phyloP scores from a whole-genome alignment of 2,329 filamentous ascomycete species.

The Pseudocercospora fijiensis region DNA sequence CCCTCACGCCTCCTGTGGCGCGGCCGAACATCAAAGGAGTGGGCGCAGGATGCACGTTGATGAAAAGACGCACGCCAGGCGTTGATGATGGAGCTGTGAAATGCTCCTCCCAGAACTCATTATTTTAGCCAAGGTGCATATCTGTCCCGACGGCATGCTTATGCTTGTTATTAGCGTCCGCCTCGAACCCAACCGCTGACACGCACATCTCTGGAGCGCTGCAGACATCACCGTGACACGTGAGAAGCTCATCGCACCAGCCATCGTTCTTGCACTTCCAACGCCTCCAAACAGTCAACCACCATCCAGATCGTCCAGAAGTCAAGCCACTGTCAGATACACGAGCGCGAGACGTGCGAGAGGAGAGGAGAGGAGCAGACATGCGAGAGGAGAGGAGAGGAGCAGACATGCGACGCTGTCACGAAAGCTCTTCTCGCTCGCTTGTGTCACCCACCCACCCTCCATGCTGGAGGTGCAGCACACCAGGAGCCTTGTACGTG shows the following conservation, averaged over 20 bases:
- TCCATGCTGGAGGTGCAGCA: neutral
- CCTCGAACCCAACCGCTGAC: neutral
- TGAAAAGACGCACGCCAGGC: neutral
- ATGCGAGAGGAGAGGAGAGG: neutral
- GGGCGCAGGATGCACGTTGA: neutral
- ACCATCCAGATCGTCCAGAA: neutral
- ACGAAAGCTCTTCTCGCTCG: neutral
- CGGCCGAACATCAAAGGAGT: neutral
- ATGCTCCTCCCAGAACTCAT: neutral
- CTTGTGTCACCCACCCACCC: neutral
- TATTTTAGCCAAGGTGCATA: neutral
- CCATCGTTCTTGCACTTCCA: neutral
- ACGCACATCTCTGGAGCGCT: neutral
- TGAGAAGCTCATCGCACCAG: neutral
- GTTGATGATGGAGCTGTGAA: neutral
- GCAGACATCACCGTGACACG: neutral
- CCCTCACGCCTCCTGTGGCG: neutral
- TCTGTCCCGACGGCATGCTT: neutral
- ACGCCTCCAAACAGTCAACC: neutral
- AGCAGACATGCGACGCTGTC: neutral
- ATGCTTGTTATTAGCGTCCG: conserved; percentile 6
- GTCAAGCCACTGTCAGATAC: neutral
- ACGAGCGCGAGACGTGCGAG: neutral
- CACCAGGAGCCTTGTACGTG: neutral
- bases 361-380: neutral